Conservation (phyloP, 331 rosid species). For the Acacia concinna region DNA sequence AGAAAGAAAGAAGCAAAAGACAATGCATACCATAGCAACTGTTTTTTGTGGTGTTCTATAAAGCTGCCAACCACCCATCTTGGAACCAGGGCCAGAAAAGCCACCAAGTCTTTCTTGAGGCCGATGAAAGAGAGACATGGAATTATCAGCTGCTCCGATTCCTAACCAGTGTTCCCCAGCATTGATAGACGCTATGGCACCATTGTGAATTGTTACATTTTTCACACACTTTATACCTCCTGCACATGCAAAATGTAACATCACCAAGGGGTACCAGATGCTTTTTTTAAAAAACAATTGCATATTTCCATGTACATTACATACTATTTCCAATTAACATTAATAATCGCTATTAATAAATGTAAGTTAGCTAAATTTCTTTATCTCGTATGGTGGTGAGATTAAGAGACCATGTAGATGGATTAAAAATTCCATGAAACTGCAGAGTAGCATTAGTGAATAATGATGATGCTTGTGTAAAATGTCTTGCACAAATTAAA, state of each 20-base stretch:
- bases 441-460: constrained; percentile 10
- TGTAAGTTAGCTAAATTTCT: constrained; percentile 2
- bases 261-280: constrained; percentile 10
- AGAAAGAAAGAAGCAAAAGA: constrained; percentile 1
- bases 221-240: constrained; percentile 87
- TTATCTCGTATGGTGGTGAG: background rate
- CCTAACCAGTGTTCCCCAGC: constrained; percentile 99
- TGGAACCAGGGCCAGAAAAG: constrained; percentile 73
- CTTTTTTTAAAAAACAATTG: constrained; percentile 19
- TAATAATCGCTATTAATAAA: background rate
- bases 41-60: constrained; percentile 94
- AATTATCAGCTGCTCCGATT: constrained; percentile 97
- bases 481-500: constrained; percentile 1
- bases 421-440: constrained; percentile 7
- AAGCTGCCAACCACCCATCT: constrained; percentile 95
- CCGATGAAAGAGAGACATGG: constrained; percentile 93
- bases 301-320: background rate
- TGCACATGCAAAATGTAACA: constrained; percentile 39
- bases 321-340: constrained; percentile 6
- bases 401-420: constrained; percentile 26
- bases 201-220: constrained; percentile 83
- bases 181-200: constrained; percentile 83
- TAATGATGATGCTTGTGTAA: background rate
- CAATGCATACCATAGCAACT: constrained; percentile 77
- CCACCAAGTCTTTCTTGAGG: constrained; percentile 97